phyloP scores from a whole-genome alignment of 108 stramenopile genomes.

The Parietichytrium sp. region DNA sequence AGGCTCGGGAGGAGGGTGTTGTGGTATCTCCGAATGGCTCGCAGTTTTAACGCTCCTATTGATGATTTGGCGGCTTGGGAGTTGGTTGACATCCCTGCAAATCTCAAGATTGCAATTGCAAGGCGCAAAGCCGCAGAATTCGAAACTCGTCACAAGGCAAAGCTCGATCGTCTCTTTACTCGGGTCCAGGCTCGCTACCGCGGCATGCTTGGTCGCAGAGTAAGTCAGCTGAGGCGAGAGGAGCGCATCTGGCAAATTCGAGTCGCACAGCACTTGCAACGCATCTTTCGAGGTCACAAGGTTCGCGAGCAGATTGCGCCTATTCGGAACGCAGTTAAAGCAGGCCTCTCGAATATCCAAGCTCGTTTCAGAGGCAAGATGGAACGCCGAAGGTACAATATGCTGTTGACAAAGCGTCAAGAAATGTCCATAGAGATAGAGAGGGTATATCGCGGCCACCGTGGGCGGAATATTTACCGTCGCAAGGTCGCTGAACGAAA shows the following conservation, averaged over 20 bases:
- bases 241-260: background rate
- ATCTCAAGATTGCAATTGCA: conserved; percentile 11
- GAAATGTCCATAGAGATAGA: background rate
- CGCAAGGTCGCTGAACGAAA: background rate
- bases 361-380: background rate
- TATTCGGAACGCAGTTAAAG: background rate
- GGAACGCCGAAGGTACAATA: background rate
- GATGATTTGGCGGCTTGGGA: background rate
- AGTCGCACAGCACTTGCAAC: conserved; percentile 1
- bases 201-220: background rate
- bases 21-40: conserved; percentile 9
- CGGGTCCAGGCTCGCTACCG: conserved; percentile 7
- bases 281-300: conserved; percentile 30
- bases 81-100: background rate
- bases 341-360: background rate
- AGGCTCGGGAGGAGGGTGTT: background rate
- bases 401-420: background rate
- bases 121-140: background rate
- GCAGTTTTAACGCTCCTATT: background rate
- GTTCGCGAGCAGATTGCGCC: background rate
- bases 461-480: background rate
- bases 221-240: background rate
- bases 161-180: background rate
- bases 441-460: conserved; percentile 10
- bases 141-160: too few relatives aligned